Base-by-base conservation (phyloP, 768 basidiomycete genomes). In the Lentinus brumalis region DNA sequence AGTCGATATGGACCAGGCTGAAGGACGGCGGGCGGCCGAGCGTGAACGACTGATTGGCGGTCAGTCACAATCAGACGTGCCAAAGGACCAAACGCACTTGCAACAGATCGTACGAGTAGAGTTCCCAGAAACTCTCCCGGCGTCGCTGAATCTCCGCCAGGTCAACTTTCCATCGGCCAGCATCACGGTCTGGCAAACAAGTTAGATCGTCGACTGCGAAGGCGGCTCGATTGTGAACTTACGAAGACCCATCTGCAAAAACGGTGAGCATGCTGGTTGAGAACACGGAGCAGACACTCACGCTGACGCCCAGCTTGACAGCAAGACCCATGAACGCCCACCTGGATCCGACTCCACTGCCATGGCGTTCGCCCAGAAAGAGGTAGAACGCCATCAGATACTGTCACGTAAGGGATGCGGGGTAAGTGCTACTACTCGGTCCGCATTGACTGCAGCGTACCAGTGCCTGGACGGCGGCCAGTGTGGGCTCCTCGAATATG, bases 301-400 rank as follows among this genome's bases (percentile, higher is more conserved):
- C 87, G 74, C 86, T 86, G 68, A 87, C 84, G 56, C 86, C 86
- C 62, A 89, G 71, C 70, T 88, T 89, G 32, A 87, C 85, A 16
- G 84, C 82, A 35, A 89, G 77, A 41, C 88, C 88, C 86, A 88
- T 87, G 55, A 86, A 74, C n/a, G 85, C 82, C 88, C 88, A 89
- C 58, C 87, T 76, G 30, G 86, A 82, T 11, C 82, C 81, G 51
- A 84, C 84, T 58, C 78, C 77, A 53, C 75, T 75, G 8, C 76
- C 74, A 50, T 72, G 68, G 18, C 71, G 62, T 87, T 89, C 65
- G 56, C 67, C 59, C 60, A 76, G 66, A 64, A 80, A 79, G 67
- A 80, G 77, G 60, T 73, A 81, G 60, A 79, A 79, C 9, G 75
- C 77, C 77, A 79, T 87, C 49, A 89, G 66, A n/a, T 88, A 72